Conservation (phyloP, 345 rosid genomes). For the Citropsis articulata region DNA sequence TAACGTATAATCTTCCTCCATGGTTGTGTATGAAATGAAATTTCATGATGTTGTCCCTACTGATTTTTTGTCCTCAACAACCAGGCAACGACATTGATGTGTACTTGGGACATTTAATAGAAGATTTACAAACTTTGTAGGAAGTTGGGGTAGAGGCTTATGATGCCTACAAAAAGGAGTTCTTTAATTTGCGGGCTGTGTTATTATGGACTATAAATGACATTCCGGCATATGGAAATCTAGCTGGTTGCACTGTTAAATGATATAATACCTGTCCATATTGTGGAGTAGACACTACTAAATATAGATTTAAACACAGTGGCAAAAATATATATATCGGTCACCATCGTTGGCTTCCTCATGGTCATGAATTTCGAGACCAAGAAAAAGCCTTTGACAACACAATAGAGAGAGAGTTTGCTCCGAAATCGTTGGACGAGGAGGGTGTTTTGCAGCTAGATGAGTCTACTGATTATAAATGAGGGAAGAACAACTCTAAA, state of each 20-base stretch:
- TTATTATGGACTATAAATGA: not conserved
- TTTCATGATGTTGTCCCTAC: no score
- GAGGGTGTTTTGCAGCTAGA: no score
- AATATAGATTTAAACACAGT: no score
- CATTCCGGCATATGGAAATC: not conserved
- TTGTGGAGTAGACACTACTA: not conserved
- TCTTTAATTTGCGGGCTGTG: not conserved
- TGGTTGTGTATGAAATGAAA: no score
- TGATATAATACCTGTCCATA: not conserved
- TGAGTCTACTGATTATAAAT: no score
- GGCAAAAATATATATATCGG: not conserved
- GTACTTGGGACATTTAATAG: not conserved
- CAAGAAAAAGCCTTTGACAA: not conserved
- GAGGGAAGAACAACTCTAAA: no score
- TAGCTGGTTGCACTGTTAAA: not conserved
- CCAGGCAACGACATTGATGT: not conserved
- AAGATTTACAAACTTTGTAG: no score
- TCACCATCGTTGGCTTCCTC: not conserved
- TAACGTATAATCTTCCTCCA: not conserved
- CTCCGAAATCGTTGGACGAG: no score
- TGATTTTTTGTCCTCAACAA: not conserved
- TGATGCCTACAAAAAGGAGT: not conserved
- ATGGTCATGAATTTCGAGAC: not conserved
- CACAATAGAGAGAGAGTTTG: no score
- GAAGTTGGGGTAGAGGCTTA: not conserved